A percentile compares a stretch with the other conserved stretches of the same genome.
Evolutionary conservation across 108 stramenopile species (phyloP).

Genomic region (Mayamaea pseudoterrestris): DNA sequence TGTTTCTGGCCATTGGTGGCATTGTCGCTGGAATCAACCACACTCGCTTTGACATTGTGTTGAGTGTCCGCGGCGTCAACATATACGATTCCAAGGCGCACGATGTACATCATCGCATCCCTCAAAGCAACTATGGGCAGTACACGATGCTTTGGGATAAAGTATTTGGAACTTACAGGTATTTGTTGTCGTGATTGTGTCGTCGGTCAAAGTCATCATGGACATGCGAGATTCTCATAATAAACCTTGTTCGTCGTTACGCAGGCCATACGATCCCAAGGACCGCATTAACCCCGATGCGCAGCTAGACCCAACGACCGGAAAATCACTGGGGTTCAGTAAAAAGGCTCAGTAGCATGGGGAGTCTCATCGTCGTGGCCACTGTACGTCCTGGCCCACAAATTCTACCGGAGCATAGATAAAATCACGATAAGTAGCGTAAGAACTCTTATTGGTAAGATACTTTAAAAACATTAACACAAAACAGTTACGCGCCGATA

Average conservation of each 20-base stretch:
- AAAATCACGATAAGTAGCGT: too few relatives aligned
- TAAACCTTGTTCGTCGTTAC: neutral
- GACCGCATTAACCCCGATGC: conserved; percentile 68
- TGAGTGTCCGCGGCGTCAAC: conserved; percentile 20
- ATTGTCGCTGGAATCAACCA: conserved; percentile 93
- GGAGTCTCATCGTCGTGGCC: too few relatives aligned
- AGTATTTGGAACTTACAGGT: conserved; percentile 73
- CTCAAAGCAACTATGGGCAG: conserved; percentile 95
- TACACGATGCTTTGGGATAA: conserved; percentile 95
- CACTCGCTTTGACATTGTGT: conserved; percentile 75
- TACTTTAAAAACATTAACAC: too few relatives aligned
- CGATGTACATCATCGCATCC: conserved; percentile 95
- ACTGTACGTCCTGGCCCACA: too few relatives aligned
- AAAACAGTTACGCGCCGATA: too few relatives aligned
- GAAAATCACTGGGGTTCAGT: conserved; percentile 16
- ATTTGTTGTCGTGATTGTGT: too few relatives aligned
- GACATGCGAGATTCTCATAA: too few relatives aligned
- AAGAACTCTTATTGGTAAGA: too few relatives aligned
- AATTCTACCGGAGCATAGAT: too few relatives aligned
- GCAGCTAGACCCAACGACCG: conserved; percentile 64
- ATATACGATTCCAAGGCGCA: conserved; percentile 87
- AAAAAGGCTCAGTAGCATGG: too few relatives aligned
- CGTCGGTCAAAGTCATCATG: too few relatives aligned
- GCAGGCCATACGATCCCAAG: conserved; percentile 51
- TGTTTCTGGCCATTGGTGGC: conserved; percentile 76